phyloP scores from a whole-genome alignment of 2,329 filamentous ascomycete species.

The Diatrype stigma region DNA sequence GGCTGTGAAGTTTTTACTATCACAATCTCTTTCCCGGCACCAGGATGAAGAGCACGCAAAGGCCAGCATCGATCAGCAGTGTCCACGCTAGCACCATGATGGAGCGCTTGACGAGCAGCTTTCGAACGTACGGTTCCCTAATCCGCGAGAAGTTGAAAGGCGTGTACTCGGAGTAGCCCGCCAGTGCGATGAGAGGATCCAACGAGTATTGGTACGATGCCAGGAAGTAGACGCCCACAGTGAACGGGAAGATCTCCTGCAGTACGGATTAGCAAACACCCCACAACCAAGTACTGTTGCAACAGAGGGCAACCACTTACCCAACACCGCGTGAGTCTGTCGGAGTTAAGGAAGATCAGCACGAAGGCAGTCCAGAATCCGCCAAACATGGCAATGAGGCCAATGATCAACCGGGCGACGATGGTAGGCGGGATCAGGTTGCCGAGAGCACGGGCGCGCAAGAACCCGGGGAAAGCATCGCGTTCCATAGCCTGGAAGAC shows the following conservation, averaged over 20 bases:
- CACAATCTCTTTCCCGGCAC: slow-evolving; percentile 83
- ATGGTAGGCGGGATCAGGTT: slow-evolving; percentile 92
- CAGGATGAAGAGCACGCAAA: slow-evolving; percentile 88
- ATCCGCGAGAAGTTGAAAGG: slow-evolving; percentile 88
- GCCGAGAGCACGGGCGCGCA: slow-evolving; percentile 90
- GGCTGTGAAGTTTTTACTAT: slow-evolving; percentile 11
- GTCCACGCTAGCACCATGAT: slow-evolving; percentile 76
- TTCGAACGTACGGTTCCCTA: slow-evolving; percentile 85
- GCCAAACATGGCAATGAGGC: slow-evolving; percentile 80
- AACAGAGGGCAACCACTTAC: slow-evolving; percentile 48
- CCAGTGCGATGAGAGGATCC: slow-evolving; percentile 82
- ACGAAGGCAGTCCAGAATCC: slow-evolving; percentile 93
- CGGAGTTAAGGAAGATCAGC: slow-evolving; percentile 83
- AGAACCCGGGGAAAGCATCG: slow-evolving; percentile 96
- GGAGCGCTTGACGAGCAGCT: slow-evolving; percentile 77
- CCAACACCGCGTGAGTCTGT: slow-evolving; percentile 74
- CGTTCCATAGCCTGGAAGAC: slow-evolving; percentile 99
- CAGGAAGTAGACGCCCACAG: slow-evolving; percentile 82
- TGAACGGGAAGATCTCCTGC: slow-evolving; percentile 78
- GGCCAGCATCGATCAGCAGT: slow-evolving; percentile 69
- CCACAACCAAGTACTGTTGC: too few relatives aligned
- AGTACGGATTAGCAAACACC: slow-evolving; percentile 9
- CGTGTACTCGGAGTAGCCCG: slow-evolving; percentile 94
- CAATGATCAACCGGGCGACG: slow-evolving; percentile 78
- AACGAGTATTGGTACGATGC: slow-evolving; percentile 93